These are phyloP conservation scores for Kwoniella botswanensis DNA, from an alignment of 768 basidiomycete genomes.

Conservation along the genomic window DNA sequence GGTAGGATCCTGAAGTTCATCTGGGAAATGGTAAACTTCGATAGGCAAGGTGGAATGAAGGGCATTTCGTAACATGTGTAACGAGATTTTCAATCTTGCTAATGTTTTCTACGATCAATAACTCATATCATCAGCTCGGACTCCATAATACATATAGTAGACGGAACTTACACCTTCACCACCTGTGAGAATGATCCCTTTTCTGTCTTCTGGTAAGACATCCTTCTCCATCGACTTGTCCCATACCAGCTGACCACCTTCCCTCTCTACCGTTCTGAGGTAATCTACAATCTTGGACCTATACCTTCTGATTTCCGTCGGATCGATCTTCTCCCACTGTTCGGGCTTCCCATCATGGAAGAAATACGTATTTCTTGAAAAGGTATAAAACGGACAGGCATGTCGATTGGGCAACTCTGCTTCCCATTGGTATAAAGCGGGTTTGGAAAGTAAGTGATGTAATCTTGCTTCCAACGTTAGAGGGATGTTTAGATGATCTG, in stretches of 20 bases:
- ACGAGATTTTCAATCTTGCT: slow-evolving; percentile 51
- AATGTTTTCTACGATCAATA: slow-evolving; percentile 51
- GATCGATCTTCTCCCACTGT: slow-evolving; percentile 43
- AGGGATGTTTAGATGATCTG: slow-evolving; percentile 33
- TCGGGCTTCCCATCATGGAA: slow-evolving; percentile 52
- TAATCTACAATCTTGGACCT: slow-evolving; percentile 48
- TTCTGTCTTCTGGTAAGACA: slow-evolving; percentile 27
- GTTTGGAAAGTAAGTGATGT: slow-evolving; percentile 39
- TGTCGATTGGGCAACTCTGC: slow-evolving; percentile 45
- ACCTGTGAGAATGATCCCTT: slow-evolving; percentile 52
- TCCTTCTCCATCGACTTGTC: slow-evolving; percentile 34
- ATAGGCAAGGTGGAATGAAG: slow-evolving; percentile 58
- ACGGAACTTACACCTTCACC: slow-evolving; percentile 48
- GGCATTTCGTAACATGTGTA: slow-evolving; percentile 58
- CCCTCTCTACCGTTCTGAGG: slow-evolving; percentile 43
- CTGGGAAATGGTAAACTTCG: slow-evolving; percentile 60
- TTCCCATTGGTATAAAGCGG: slow-evolving; percentile 49
- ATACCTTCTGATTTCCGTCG: slow-evolving; percentile 47
- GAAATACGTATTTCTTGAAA: slow-evolving; percentile 50
- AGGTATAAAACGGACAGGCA: slow-evolving; percentile 51
- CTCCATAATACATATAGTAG: neutral
- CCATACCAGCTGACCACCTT: slow-evolving; percentile 49
- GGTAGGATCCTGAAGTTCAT: slow-evolving; percentile 54
- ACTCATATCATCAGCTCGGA: slow-evolving; percentile 13
- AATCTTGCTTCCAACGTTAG: slow-evolving; percentile 43